Base-by-base conservation (phyloP, 441 rosid species). In the Francoa sonchifolia region DNA sequence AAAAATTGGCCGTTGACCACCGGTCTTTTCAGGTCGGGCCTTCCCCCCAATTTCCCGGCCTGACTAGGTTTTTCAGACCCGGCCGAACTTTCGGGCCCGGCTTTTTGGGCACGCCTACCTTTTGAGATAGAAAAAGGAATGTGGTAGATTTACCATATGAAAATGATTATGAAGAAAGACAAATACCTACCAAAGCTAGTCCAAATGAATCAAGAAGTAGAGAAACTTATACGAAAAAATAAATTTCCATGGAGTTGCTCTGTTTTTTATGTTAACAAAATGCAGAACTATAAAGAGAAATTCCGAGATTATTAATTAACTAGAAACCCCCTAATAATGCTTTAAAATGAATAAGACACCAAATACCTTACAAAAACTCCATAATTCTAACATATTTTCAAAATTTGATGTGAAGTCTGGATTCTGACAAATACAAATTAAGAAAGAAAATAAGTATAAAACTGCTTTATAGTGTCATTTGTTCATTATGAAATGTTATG, bases 401-500 rank as follows among this genome's bases (percentile, higher is more conserved):
- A 29, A 29, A 8, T 29, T 29, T 29, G 33, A 29, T 8, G 3
- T 29, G 12, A 29, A 29, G 11, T 3, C 7, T 1, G 33, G 33
- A 8, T 29, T 29, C 3, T 29, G 33, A 13, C 33, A 29, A 29
- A 29, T 29, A 0, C 4, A 29, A 8, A 29, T 29, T 29, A 10
- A 29, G 3, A 11, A 11, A 0, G 4, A 29, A 8, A 13, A 29
- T 1, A 42, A 12, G 3, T 42, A 42, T 16, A 26, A 42, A 26
- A 15, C 14, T 6, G 13, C 33, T 0, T 42, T 42, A 26, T 17
- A 12, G 46, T 42, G 2, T 21, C 22, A 0, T 42, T 42, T 9
- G 33, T 32, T 1, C 33, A 42, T 6, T 42, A 26, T 4, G 33
- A 26, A 26, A 42, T 42, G 46, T 42, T 3, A 42, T 42, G 33